Conservation (phyloP, 768 basidiomycete genomes). For the Rhodotorula paludigena region DNA sequence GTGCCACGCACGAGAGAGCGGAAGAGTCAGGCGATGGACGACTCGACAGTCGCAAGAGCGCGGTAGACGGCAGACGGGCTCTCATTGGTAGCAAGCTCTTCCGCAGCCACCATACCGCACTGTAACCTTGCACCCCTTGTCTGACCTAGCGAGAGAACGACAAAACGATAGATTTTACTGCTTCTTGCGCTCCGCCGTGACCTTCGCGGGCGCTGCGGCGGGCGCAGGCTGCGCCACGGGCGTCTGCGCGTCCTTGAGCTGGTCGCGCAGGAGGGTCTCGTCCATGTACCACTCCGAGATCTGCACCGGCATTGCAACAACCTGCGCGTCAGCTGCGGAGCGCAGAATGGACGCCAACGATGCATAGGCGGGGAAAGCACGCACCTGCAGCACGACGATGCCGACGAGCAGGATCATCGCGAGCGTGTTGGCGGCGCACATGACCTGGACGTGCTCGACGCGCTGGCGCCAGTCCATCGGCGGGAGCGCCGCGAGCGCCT, state of each 20-base stretch:
- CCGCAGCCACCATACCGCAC: no score
- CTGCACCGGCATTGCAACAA: no score
- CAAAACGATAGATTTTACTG: conserved; percentile 11
- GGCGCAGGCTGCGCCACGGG: neutral
- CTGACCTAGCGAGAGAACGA: no score
- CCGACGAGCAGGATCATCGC: conserved; percentile 17
- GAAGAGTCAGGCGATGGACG: no score
- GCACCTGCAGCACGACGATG: conserved; percentile 36
- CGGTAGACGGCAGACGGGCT: no score
- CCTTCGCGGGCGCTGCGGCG: neutral
- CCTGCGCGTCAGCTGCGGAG: no score
- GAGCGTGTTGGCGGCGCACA: conserved; percentile 38
- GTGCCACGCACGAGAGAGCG: no score
- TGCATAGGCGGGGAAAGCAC: neutral
- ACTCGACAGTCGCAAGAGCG: no score
- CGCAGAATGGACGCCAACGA: no score
- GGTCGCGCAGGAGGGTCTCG: conserved; percentile 18
- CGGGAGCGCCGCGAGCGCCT: neutral
- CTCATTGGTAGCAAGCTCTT: no score
- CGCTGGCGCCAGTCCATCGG: conserved; percentile 28
- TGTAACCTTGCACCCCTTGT: no score
- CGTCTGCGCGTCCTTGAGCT: neutral
- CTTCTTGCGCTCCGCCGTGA: conserved; percentile 36
- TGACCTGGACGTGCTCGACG: conserved; percentile 32
- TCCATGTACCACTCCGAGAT: conserved; percentile 35